Evolutionary conservation across 2,329 filamentous ascomycete genomes (phyloP).

Genomic region (Coniochaeta hoffmannii): DNA sequence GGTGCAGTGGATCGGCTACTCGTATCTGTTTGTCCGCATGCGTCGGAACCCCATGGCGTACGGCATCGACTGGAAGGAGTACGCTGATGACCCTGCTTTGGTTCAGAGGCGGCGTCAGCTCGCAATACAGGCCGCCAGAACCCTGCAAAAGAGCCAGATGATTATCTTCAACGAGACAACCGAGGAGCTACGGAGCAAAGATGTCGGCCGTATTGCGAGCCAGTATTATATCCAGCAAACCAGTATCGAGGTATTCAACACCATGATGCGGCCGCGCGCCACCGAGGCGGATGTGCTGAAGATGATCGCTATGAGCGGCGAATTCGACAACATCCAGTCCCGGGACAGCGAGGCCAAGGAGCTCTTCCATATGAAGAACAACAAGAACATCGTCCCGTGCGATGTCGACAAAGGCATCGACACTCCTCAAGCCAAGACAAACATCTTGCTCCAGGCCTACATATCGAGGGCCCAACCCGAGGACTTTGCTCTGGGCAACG

Average conservation of each 20-base stretch:
- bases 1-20: slow-evolving; percentile 96
- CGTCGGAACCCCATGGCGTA: slow-evolving; percentile 84
- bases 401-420: slow-evolving; percentile 68
- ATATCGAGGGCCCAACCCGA: slow-evolving; percentile 84
- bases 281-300: slow-evolving; percentile 88
- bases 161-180: slow-evolving; percentile 96
- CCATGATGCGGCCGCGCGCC: slow-evolving; percentile 78
- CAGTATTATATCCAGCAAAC: slow-evolving; percentile 94
- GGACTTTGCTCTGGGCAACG: slow-evolving; percentile 88
- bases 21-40: slow-evolving; percentile 96
- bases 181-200: slow-evolving; percentile 87
- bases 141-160: slow-evolving; percentile 92
- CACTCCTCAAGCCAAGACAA: slow-evolving; percentile 82
- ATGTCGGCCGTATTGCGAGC: slow-evolving; percentile 92
- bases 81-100: slow-evolving; percentile 77
- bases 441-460: slow-evolving; percentile 88
- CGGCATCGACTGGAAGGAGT: slow-evolving; percentile 91
- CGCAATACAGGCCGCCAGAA: slow-evolving; percentile 79
- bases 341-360: slow-evolving; percentile 87
- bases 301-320: slow-evolving; percentile 96
- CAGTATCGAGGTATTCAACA: slow-evolving; percentile 93
- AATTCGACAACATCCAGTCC: slow-evolving; percentile 95
- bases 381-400: slow-evolving; percentile 65
- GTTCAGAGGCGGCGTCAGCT: slow-evolving; percentile 80
- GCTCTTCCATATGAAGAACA: slow-evolving; percentile 63